Evolutionary conservation across 805 yeast genomes (phyloP), one percentile per base, ranked within the genome.

Genomic region (Metschnikowia sp.): DNA sequence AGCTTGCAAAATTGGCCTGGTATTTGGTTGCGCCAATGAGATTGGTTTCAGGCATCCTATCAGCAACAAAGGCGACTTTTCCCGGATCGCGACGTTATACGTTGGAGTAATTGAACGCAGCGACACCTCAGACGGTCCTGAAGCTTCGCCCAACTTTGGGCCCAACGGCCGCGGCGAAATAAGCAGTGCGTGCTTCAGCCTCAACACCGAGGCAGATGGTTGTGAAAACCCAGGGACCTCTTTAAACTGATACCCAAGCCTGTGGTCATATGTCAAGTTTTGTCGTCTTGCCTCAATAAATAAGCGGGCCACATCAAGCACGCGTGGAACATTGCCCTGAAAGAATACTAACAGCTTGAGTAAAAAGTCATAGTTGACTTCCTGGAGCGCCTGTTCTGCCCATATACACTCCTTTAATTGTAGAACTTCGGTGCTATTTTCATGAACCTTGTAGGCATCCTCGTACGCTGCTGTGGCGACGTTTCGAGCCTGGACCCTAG

Each of bases 291-390:
- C 49, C 42, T 74, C 74, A 18, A 66, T 48, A 8, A 70, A 55
- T 18, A 64, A 49, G 1, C 63, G 48, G 8, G 76, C 73, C 10
- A 70, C 48, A 2, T 61, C 55, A 8, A 77, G 45, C 0, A 77
- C 77, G 41, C 61, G 66, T 15, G 53, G 52, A 1, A 72, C 50
- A 47, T 78, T 70, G 3, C 82, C 82, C n/a, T 67, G 50, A 55
- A 70, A 78, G 54, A 74, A 77, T 12, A 49, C 59, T 4, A 80
- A 41, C 10, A 74, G 71, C 11, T 63, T 56, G 18, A 60, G 51
- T 33, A 74, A 65, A 48, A 81, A 81, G 1, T 52, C 52, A 44
- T 67, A 67, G 50, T 68, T 68, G 10, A 81, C 55, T 1, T 55
- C 51, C 11, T 59, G 61, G 10, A 81, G 60, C 7, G 51, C 51